A percentile compares a stretch with the other conserved stretches of the same genome.
Evolutionary conservation across 768 basidiomycete species (phyloP).

Genomic region (Tylopilus plumbeoviolaceoides): DNA sequence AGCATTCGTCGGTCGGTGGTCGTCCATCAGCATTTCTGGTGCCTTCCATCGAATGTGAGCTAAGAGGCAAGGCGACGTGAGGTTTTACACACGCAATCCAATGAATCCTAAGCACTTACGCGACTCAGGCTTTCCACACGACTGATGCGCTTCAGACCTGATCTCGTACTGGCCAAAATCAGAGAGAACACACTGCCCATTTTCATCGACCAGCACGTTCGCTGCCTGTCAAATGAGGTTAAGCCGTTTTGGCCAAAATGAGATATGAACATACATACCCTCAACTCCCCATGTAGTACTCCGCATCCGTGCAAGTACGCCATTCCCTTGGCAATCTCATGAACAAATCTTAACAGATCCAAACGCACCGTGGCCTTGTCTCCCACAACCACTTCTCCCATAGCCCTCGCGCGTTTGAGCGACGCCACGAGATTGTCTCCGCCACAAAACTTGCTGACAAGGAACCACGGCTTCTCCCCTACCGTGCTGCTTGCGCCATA

Average conservation of each 20-base stretch:
- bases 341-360: conserved; percentile 57
- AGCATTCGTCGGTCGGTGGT: conserved; percentile 43
- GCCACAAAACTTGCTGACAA: conserved; percentile 70
- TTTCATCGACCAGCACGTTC: conserved; percentile 73
- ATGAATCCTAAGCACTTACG: conserved; percentile 28
- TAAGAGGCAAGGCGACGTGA: conserved; percentile 28
- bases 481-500: conserved; percentile 74
- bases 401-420: conserved; percentile 36
- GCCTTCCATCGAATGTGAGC: conserved; percentile 71
- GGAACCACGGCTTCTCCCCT: conserved; percentile 71
- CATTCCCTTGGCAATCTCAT: conserved; percentile 80
- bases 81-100: background rate
- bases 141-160: conserved; percentile 62
- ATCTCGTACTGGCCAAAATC: conserved; percentile 85
- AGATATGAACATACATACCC: conserved; percentile 40
- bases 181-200: conserved; percentile 64
- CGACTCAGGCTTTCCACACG: conserved; percentile 48
- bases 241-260: background rate
- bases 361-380: background rate
- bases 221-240: conserved; percentile 42
- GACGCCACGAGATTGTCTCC: conserved; percentile 62
- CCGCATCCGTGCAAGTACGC: conserved; percentile 67
- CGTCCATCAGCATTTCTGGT: conserved; percentile 58
- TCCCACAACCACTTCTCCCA: background rate
- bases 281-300: conserved; percentile 78